These are phyloP conservation scores for Elaeagnus macrophylla DNA, from an alignment of 306 rosid species.

Conservation along the genomic window DNA sequence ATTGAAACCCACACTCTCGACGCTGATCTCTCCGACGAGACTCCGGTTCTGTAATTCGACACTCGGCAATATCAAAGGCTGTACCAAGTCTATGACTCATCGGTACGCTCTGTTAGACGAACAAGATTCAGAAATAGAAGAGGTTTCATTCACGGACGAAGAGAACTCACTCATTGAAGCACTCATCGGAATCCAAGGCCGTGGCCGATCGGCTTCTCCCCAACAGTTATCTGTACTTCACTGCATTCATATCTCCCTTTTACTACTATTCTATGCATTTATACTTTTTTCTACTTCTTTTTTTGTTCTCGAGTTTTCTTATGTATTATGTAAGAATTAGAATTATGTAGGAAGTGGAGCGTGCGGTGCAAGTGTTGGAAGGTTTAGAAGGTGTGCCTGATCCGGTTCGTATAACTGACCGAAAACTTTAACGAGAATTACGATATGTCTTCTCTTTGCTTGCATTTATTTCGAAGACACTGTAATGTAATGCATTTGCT, in stretches of 20 bases:
- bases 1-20: too few relatives aligned
- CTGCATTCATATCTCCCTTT: not conserved
- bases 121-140: slow-evolving; percentile 12
- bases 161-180: slow-evolving; percentile 69
- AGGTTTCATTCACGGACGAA: slow-evolving; percentile 38
- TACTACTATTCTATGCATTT: not conserved
- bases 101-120: slow-evolving; percentile 30
- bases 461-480: too few relatives aligned
- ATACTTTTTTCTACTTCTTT: not conserved
- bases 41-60: too few relatives aligned
- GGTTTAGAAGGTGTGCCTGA: slow-evolving; percentile 55
- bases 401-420: slow-evolving; percentile 46
- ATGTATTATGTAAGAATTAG: not conserved
- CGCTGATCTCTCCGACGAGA: too few relatives aligned
- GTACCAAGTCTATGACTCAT: not conserved
- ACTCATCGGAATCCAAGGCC: slow-evolving; percentile 77
- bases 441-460: too few relatives aligned
- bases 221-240: slow-evolving; percentile 50
- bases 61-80: too few relatives aligned
- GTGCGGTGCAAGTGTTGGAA: slow-evolving; percentile 63
- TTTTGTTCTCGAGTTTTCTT: not conserved
- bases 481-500: too few relatives aligned
- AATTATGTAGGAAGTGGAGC: slow-evolving; percentile 47
- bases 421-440: not conserved
- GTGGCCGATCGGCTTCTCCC: slow-evolving; percentile 85